Evolutionary conservation across 257 asterid species (phyloP).

Genomic region (Hygrophila difformis): DNA sequence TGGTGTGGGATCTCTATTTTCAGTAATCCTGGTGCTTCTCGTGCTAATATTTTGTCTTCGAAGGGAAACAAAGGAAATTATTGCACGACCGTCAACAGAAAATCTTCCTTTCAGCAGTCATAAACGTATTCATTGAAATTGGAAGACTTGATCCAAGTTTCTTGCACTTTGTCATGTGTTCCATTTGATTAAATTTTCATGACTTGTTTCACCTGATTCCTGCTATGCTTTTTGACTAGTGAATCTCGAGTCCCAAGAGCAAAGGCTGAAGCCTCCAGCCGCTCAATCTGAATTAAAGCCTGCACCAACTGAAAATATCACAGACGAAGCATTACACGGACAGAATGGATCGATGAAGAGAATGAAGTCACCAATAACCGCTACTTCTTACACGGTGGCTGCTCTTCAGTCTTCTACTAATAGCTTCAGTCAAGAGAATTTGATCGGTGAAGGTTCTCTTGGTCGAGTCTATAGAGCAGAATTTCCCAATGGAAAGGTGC

Average conservation of each 20-base stretch:
- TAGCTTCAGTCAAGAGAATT: constrained; percentile 94
- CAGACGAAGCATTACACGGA: constrained; percentile 58
- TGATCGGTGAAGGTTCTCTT: constrained; percentile 94
- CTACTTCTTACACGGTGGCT: constrained; percentile 79
- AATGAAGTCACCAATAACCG: constrained; percentile 64
- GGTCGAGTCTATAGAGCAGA: constrained; percentile 97
- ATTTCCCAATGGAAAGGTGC: constrained; percentile 85
- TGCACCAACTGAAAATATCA: constrained; percentile 55
- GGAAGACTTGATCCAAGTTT: constrained; percentile 11
- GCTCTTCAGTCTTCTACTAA: constrained; percentile 85
- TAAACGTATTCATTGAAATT: too few species aligned
- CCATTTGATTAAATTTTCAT: constrained; percentile 3
- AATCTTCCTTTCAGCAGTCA: constrained; percentile 44
- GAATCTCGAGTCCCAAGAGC: constrained; percentile 61
- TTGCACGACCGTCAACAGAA: constrained; percentile 59
- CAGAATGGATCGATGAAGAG: constrained; percentile 69
- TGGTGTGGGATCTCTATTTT: constrained; percentile 37
- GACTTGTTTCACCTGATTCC: constrained; percentile 5
- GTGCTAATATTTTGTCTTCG: constrained; percentile 57
- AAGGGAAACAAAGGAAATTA: constrained; percentile 63
- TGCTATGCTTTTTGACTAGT: constrained; percentile 30
- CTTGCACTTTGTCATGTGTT: constrained; percentile 11
- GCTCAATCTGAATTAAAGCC: constrained; percentile 52
- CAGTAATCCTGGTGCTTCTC: constrained; percentile 35
- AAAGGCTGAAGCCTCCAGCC: constrained; percentile 43